Percentiles rank a stretch among this genome's conserved stretches.
Evolutionary conservation across 768 basidiomycete species (phyloP).

Genomic region (Boletales sp.): DNA sequence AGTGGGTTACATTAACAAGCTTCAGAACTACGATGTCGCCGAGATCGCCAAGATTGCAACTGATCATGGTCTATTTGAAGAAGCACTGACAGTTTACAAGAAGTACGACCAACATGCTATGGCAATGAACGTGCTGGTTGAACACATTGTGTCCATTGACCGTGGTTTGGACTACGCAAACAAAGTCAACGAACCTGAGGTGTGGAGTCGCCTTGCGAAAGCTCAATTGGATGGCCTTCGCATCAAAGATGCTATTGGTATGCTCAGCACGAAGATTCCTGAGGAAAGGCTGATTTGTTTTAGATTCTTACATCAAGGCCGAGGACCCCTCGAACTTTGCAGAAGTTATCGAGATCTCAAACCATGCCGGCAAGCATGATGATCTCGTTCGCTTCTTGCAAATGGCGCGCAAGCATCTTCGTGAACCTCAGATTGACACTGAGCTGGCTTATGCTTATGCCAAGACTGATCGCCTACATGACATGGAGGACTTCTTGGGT

Average conservation of each 20-base stretch:
- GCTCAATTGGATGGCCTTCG: slow-evolving; percentile 97
- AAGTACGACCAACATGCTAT: slow-evolving; percentile 94
- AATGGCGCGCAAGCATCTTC: slow-evolving; percentile 96
- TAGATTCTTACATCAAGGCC: slow-evolving; percentile 97
- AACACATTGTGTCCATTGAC: slow-evolving; percentile 97
- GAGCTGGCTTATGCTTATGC: slow-evolving; percentile 98
- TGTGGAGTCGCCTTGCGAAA: slow-evolving; percentile 98
- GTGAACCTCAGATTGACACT: slow-evolving; percentile 97
- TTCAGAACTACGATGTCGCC: slow-evolving; percentile 89
- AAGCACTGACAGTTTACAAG: slow-evolving; percentile 96
- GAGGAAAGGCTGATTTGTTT: neutral
- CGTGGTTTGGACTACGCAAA: slow-evolving; percentile 93
- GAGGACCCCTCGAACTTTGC: slow-evolving; percentile 91
- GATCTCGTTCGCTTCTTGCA: slow-evolving; percentile 96
- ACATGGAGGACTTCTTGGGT: slow-evolving; percentile 98
- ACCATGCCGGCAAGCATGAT: slow-evolving; percentile 87
- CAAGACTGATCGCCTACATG: slow-evolving; percentile 94
- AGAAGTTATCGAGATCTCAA: slow-evolving; percentile 95
- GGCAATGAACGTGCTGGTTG: slow-evolving; percentile 96
- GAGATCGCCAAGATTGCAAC: slow-evolving; percentile 98
- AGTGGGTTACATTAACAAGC: slow-evolving; percentile 95
- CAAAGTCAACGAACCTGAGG: slow-evolving; percentile 94
- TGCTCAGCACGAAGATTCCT: slow-evolving; percentile 17
- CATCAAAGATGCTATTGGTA: slow-evolving; percentile 96
- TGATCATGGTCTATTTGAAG: slow-evolving; percentile 93